phyloP scores from a whole-genome alignment of 1,284 basidiomycete species.

The Neotropicomus parvogracilis region DNA sequence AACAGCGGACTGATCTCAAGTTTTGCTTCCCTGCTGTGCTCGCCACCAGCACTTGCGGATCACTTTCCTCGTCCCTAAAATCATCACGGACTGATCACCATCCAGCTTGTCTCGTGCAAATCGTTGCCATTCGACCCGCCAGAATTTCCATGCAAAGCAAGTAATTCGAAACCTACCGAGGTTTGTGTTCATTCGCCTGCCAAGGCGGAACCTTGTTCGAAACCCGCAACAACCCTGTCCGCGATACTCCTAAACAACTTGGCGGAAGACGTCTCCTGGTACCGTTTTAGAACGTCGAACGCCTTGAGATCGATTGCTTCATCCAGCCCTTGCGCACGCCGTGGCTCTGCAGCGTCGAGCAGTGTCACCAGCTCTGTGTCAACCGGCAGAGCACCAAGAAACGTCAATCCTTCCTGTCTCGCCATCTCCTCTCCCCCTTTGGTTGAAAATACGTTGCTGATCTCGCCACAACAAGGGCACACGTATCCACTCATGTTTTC shows the following conservation, averaged over 20 bases:
- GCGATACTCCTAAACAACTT: constrained; percentile 56
- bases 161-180: constrained; percentile 1
- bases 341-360: constrained; percentile 66
- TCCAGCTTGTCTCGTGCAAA: background rate
- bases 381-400: constrained; percentile 90
- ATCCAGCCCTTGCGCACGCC: constrained; percentile 15
- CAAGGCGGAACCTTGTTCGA: constrained; percentile 8
- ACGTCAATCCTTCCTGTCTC: constrained; percentile 65
- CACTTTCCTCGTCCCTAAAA: background rate
- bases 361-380: constrained; percentile 89
- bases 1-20: background rate
- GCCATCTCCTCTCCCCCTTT: constrained; percentile 92
- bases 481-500: constrained; percentile 99
- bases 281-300: constrained; percentile 52
- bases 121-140: no score
- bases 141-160: constrained; percentile 1
- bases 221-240: constrained; percentile 34
- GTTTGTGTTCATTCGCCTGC: background rate
- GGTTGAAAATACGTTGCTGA: constrained; percentile 93
- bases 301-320: constrained; percentile 23
- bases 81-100: background rate
- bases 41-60: constrained; percentile 11
- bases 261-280: constrained; percentile 59
- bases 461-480: constrained; percentile 92
- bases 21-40: no score